Evolutionary conservation across 768 basidiomycete species (phyloP).

Genomic region (Mycena chlorophos): DNA sequence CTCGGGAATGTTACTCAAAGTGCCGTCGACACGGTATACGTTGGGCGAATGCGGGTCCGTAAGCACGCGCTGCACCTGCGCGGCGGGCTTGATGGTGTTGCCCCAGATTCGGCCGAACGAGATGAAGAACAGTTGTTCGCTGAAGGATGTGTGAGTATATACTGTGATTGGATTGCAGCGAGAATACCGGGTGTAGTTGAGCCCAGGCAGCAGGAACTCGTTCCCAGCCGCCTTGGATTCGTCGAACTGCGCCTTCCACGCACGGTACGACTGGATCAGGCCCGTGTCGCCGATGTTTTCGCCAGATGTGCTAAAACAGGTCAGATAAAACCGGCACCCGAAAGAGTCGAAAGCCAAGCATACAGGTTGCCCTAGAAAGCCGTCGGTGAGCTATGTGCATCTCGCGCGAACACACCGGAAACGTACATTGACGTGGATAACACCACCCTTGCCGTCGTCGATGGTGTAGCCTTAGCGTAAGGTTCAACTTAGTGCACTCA

Average conservation of each 20-base stretch:
- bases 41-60: constrained; percentile 89
- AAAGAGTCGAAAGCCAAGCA: constrained; percentile 23
- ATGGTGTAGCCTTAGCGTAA: constrained; percentile 70
- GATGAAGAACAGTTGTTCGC: constrained; percentile 94
- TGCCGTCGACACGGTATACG: constrained; percentile 80
- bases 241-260: constrained; percentile 82
- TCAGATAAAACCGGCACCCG: constrained; percentile 4
- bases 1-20: constrained; percentile 71
- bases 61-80: constrained; percentile 75
- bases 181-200: constrained; percentile 75
- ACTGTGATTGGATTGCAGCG: too few species aligned
- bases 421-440: constrained; percentile 80
- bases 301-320: constrained; percentile 69
- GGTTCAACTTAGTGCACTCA: constrained; percentile 2
- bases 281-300: constrained; percentile 91
- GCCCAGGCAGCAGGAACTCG: constrained; percentile 80
- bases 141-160: constrained; percentile 32
- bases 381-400: constrained; percentile 5
- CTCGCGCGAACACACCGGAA: background rate
- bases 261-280: constrained; percentile 82
- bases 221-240: constrained; percentile 55
- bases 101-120: constrained; percentile 90
- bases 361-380: constrained; percentile 69
- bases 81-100: constrained; percentile 72
- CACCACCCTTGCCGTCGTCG: constrained; percentile 81